Evolutionary conservation across 345 rosid species (phyloP), one percentile per base, ranked within the genome.

Genomic region (Triadica sebifera): DNA sequence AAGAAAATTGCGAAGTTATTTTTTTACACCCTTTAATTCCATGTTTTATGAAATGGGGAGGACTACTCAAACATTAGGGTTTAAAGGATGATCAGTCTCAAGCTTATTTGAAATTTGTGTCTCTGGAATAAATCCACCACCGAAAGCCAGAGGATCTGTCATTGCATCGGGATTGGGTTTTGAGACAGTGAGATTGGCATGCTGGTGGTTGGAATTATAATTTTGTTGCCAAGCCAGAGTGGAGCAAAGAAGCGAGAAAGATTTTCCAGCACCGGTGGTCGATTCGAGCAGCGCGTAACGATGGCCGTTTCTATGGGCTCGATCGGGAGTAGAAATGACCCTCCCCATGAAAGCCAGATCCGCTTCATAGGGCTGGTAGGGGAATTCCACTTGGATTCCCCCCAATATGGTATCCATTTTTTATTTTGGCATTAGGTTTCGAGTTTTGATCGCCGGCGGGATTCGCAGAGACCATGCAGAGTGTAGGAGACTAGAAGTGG

Each of bases 261-360:
- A 92, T 79, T 94, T 94, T 0, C 99, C 99, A 1, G 99, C 92
- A 3, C 99, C 99, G 5, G 99, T 94, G 0, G 99, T 98, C 0
- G 97, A 94, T 81, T 94, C 99, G 63, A 94, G 98, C 81, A 94
- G 67, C 3, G 98, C 98, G 74, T 91, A 94, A 74, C 91, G 89
- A 71, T 77, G 97, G 49, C 98, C 99, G 2, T 93, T 97, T 69
- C 88, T 86, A 62, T 75, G 88, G 24, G 98, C 94, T 53, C 99
- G 97, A 76, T 94, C 98, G 0, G 92, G 93, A 38, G 99, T 91
- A 72, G 92, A 86, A 41, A 92, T 91, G 79, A 94, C 97, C 47
- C 98, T 86, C 57, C 91, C 89, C 99, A 94, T 93, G 90, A 89
- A 94, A 16, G 96, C 92, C 15, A 92, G 91, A 88, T 94, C 98